Base-by-base conservation (phyloP, 2,329 filamentous ascomycete genomes). In the Scedosporium dehoogii region DNA sequence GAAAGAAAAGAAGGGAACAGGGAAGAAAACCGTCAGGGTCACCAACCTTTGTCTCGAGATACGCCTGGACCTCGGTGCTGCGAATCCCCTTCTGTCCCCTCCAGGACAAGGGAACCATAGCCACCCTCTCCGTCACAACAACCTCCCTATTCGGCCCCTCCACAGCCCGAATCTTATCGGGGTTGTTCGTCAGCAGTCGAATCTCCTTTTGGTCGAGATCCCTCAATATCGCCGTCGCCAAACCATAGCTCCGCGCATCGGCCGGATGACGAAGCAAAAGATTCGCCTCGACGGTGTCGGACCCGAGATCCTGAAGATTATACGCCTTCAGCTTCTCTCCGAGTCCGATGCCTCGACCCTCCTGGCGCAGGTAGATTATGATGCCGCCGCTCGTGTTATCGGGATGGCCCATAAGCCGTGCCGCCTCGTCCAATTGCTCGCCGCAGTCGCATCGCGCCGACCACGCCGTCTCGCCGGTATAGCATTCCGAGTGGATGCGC, bases 381-480 rank as follows among this genome's bases (percentile, higher is more conserved):
- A 96, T 92, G 41, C 94, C 94, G 16, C 92, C 92, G 1, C 80
- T 78, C 2, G 79, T 72, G 68, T 80, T 79, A 65, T 77, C 73
- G 9, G 85, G 87, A 29, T 92, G 78, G 16, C 89, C 88, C 94
- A 99, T 99, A 1, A 99, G 78, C 27, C 94, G 84, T 1, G 93
- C 94, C 1, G 94, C 94, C 77, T 99, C 94, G 73, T 99, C 94
- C 2, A 99, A 82, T 73, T 99, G 94, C 76, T 99, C 94, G 63
- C 94, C 94, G 73, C 94, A 99, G 76, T 99, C 94, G 77, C 94
- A 99, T 29, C 94, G 87, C 42, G 94, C 93, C 6, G 92, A 97
- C 94, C 94, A 97, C 1, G 96, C 94, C 0, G 94, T 99, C 79
- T 99, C 94, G 64, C 94, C 94, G 0, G 94, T 99, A 75, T 99